Evolutionary conservation across 345 rosid species (phyloP), one percentile per base, ranked within the genome.

Genomic region (Hypericum perforatum): DNA sequence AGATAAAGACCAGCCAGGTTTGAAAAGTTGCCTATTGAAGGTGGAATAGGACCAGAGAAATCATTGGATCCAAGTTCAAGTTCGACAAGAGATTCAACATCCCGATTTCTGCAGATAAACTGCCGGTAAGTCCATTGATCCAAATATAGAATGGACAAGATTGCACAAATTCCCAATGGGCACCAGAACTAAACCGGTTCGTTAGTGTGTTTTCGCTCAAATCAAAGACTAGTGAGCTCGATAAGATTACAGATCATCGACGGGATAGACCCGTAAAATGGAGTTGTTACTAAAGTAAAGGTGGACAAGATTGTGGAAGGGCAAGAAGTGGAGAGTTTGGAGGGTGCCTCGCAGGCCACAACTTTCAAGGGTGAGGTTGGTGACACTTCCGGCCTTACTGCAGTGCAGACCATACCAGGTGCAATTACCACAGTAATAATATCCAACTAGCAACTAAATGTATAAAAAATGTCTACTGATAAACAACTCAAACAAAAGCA

Each of bases 231-330:
- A 43, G 49, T 5, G 42, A 71, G 60, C 11, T 52, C 55, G 37
- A 59, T 41, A 8, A 71, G 72, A 11, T 59, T 56, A 6, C 51
- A 16, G 0, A 72, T 16, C 8, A 29, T 52, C 0, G 67, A 8
- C 7, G 73, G 67, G 48, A 72, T 53, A 58, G 37, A 8, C 7
- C 70, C 73, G 0, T 46, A 67, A 6, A 68, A 68, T 38, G 3
- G 48, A 63, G 45, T 63, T 60, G 12, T 56, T 44, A 5, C 0
- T 3, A 13, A 67, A 44, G 5, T 37, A 6, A 2, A 61, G 57
- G 0, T 12, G 2, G 6, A 9, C 11, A 37, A 72, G 37, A 32
- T 53, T 22, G 0, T 58, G 62, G 45, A 72, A 57, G 7, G 14
- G 50, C 6, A 48, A 32, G 54, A 73, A 65, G 43, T 47, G 8